A percentile compares a stretch with the other conserved stretches of the same genome.
phyloP scores from a whole-genome alignment of 805 yeast species.

The Brettanomyces custersianus region DNA sequence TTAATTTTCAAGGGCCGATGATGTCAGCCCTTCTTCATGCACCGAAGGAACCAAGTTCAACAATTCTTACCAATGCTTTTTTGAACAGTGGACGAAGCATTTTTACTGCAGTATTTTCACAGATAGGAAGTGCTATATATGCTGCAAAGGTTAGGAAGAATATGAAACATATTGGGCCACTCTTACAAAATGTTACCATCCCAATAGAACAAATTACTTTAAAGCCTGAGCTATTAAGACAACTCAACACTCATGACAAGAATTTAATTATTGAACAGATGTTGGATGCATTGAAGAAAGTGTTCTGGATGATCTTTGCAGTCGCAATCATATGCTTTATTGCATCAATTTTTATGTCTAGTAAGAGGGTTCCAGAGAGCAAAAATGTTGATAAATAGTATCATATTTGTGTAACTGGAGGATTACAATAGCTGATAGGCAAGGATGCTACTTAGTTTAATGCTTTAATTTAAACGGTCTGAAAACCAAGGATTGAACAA shows the following conservation, averaged over 20 bases:
- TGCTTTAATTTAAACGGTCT: too few species aligned
- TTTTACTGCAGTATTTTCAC: slow-evolving; percentile 38
- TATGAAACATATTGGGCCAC: slow-evolving; percentile 5
- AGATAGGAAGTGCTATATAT: slow-evolving; percentile 33
- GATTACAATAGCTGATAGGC: too few species aligned
- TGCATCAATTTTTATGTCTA: slow-evolving; percentile 29
- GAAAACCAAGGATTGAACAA: too few species aligned
- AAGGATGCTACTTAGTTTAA: too few species aligned
- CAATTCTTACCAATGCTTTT: slow-evolving; percentile 38
- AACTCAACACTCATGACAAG: slow-evolving; percentile 8
- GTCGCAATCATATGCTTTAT: slow-evolving; percentile 27
- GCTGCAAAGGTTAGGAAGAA: slow-evolving; percentile 19
- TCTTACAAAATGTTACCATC: not conserved
- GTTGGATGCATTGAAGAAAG: slow-evolving; percentile 30
- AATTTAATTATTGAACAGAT: slow-evolving; percentile 13
- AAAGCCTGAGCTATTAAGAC: slow-evolving; percentile 3
- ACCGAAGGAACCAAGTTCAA: slow-evolving; percentile 42
- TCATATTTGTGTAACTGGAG: too few species aligned
- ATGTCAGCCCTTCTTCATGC: slow-evolving; percentile 37
- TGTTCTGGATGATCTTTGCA: slow-evolving; percentile 34
- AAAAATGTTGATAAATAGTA: slow-evolving; percentile 1
- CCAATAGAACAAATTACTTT: slow-evolving; percentile 2
- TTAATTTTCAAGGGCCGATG: slow-evolving; percentile 35
- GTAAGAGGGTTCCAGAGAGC: slow-evolving; percentile 30
- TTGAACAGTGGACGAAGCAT: slow-evolving; percentile 35